These are phyloP conservation scores for Phaeodactylum tricornutum DNA, from an alignment of 108 stramenopile genomes.

Conservation along the genomic window DNA sequence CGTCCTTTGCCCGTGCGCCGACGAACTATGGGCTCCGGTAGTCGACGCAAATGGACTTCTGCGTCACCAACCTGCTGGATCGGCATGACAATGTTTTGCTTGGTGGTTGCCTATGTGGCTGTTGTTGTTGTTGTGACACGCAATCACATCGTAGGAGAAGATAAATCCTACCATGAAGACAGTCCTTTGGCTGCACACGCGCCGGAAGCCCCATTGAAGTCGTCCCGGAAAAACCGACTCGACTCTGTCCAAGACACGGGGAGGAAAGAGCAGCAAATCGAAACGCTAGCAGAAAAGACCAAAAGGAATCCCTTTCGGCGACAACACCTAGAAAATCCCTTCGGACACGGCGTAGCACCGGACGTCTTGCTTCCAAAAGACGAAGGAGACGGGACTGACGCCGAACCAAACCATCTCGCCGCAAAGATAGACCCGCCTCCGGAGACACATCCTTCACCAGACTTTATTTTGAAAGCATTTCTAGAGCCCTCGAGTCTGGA, in stretches of 20 bases:
- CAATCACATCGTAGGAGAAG: not conserved
- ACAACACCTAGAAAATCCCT: slow-evolving; percentile 6
- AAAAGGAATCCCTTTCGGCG: slow-evolving; percentile 1
- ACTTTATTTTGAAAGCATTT: slow-evolving; percentile 18
- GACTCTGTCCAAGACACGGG: not conserved
- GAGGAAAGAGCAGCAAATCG: not conserved
- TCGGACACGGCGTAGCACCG: slow-evolving; percentile 14
- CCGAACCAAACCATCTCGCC: not conserved
- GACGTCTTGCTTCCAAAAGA: slow-evolving; percentile 8
- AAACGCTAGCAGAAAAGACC: not conserved
- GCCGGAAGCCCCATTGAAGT: not conserved
- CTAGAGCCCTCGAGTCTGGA: slow-evolving; percentile 21
- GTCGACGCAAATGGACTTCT: no score
- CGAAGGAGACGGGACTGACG: not conserved
- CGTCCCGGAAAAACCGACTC: not conserved
- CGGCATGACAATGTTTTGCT: not conserved
- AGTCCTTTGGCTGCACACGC: not conserved
- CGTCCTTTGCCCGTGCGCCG: no score
- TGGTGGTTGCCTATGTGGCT: not conserved
- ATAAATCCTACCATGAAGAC: no score
- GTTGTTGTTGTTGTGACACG: not conserved
- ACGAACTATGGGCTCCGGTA: no score
- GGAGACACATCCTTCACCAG: slow-evolving; percentile 6
- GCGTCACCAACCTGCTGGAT: slow-evolving; percentile 1
- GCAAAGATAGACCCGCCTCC: not conserved